Conservation (phyloP, 179 eudicot species). For the Patellifolia procumbens region DNA sequence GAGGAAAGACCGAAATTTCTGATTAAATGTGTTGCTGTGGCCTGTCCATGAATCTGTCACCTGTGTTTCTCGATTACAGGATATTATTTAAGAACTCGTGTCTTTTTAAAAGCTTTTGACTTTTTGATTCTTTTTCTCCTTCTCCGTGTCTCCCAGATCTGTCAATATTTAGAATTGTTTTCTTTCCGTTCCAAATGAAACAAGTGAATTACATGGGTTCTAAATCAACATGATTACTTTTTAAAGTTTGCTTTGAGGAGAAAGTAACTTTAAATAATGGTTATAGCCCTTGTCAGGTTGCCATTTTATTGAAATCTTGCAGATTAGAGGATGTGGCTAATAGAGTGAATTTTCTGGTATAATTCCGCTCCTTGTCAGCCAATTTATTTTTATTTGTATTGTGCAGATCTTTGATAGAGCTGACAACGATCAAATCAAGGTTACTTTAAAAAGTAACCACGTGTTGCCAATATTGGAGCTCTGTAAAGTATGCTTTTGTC, state of each 20-base stretch:
- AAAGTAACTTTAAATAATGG: not conserved
- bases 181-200: not conserved
- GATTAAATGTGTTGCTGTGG: not conserved
- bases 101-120: not conserved
- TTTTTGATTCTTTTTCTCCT: not conserved
- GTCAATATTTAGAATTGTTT: not conserved
- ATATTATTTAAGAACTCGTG: not conserved
- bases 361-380: conserved; percentile 7
- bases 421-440: conserved; percentile 59
- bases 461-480: conserved; percentile 77
- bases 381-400: conserved; percentile 3
- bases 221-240: not conserved
- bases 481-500: conserved; percentile 59
- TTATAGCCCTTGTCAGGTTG: not conserved
- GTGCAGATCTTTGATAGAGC: conserved; percentile 67
- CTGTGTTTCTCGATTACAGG: no score
- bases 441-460: conserved; percentile 72
- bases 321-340: not conserved
- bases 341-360: not conserved
- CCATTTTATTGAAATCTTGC: not conserved
- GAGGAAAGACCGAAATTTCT: not conserved
- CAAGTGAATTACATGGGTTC: not conserved
- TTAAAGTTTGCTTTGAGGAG: not conserved
- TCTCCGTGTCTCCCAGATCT: not conserved
- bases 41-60: not conserved